Conservation (phyloP, 495 filamentous ascomycete genomes). For the Xylaria venustula region DNA sequence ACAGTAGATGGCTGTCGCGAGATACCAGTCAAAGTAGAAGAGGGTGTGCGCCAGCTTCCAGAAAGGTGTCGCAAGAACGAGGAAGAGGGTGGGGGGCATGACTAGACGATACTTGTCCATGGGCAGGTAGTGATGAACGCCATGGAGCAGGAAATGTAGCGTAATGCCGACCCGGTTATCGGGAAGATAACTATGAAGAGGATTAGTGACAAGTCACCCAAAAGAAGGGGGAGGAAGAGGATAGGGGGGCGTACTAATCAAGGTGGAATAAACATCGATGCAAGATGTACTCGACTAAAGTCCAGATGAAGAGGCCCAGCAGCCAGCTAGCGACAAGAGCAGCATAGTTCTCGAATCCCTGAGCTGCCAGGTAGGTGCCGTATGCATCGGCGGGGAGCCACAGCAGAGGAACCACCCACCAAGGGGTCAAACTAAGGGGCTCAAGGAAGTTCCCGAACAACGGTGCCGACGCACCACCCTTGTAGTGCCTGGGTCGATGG, state of each 20-base stretch:
- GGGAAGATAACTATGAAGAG: constrained; percentile 68
- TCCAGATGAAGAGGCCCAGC: constrained; percentile 75
- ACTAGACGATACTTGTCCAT: constrained; percentile 98
- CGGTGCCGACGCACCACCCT: constrained; percentile 84
- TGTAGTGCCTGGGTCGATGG: constrained; percentile 93
- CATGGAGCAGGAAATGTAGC: constrained; percentile 90
- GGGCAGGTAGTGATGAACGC: constrained; percentile 96
- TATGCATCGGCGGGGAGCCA: constrained; percentile 86
- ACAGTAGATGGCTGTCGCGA: constrained; percentile 73
- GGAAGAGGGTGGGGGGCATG: constrained; percentile 91
- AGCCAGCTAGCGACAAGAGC: constrained; percentile 56
- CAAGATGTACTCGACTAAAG: constrained; percentile 83
- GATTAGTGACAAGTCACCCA: constrained; percentile 15
- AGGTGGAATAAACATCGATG: constrained; percentile 95
- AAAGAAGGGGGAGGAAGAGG: background rate
- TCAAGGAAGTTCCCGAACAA: constrained; percentile 98
- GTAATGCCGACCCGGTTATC: constrained; percentile 90
- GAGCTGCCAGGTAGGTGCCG: constrained; percentile 64
- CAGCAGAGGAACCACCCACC: constrained; percentile 81
- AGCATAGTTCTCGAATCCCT: constrained; percentile 46
- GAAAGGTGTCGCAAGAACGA: constrained; percentile 82
- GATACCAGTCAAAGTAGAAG: constrained; percentile 83
- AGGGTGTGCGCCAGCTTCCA: constrained; percentile 87
- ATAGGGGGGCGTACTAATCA: constrained; percentile 68
- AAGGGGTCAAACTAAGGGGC: constrained; percentile 87